Evolutionary conservation across 441 rosid species (phyloP).

Genomic region (Aquilaria agallochum): DNA sequence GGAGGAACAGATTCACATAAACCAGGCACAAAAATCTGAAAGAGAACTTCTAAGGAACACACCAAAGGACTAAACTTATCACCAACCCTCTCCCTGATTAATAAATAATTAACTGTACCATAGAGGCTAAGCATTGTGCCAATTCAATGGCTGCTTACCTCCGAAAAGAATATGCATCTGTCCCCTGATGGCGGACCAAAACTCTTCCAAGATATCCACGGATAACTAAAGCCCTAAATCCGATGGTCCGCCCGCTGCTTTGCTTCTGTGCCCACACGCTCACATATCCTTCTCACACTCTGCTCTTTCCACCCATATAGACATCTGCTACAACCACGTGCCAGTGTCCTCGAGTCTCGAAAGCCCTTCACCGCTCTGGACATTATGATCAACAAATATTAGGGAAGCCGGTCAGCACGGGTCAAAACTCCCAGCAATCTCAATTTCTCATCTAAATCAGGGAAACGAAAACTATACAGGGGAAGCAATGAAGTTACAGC

Average conservation of each 20-base stretch:
- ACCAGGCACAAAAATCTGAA: conserved; percentile 3
- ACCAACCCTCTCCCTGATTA: conserved; percentile 24
- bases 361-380: conserved; percentile 9
- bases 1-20: conserved; percentile 11
- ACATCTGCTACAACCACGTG: conserved; percentile 20
- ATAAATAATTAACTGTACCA: conserved; percentile 56
- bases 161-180: conserved; percentile 68
- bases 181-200: conserved; percentile 33
- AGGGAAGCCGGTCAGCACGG: conserved; percentile 2
- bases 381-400: conserved; percentile 4
- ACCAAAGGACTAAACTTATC: conserved; percentile 27
- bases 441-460: conserved; percentile 10
- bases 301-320: conserved; percentile 10
- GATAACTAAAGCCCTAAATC: conserved; percentile 29
- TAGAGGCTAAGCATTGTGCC: conserved; percentile 41
- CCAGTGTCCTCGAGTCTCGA: conserved; percentile 15
- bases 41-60: conserved; percentile 16
- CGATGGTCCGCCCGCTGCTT: conserved; percentile 1
- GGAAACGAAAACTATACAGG: conserved; percentile 24
- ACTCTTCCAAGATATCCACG: conserved; percentile 28
- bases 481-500: conserved; percentile 19
- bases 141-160: conserved; percentile 33
- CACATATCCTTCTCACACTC: conserved; percentile 5
- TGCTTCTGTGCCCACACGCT: no score
- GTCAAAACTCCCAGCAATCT: conserved; percentile 16